These are phyloP conservation scores for Xylaria digitata DNA, from an alignment of 2,329 filamentous ascomycete species.

Conservation along the genomic window DNA sequence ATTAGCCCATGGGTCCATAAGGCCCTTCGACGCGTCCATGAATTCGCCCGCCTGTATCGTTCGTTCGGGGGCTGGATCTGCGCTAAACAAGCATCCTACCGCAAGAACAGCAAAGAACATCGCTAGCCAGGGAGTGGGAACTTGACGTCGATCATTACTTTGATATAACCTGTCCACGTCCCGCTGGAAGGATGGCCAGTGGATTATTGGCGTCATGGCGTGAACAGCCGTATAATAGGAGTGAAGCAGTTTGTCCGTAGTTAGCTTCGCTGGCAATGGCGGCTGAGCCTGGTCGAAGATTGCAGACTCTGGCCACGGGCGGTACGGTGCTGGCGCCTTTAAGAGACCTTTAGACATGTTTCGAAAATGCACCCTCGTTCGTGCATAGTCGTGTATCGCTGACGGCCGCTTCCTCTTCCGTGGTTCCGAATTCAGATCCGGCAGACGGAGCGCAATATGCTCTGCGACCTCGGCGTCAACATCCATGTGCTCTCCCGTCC, in stretches of 20 bases:
- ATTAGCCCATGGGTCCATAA: slow-evolving; percentile 85
- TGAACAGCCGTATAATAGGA: slow-evolving; percentile 83
- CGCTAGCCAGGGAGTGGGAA: slow-evolving; percentile 77
- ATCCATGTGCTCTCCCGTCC: slow-evolving; percentile 60
- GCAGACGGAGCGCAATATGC: slow-evolving; percentile 65
- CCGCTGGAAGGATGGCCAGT: slow-evolving; percentile 85
- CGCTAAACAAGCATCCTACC: slow-evolving; percentile 79
- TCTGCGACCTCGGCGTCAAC: slow-evolving; percentile 60
- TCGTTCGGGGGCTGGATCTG: slow-evolving; percentile 65
- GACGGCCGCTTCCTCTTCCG: slow-evolving; percentile 71
- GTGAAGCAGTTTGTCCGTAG: slow-evolving; percentile 77
- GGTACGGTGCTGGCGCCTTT: slow-evolving; percentile 78
- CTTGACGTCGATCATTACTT: slow-evolving; percentile 67
- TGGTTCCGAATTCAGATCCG: slow-evolving; percentile 73
- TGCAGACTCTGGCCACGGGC: slow-evolving; percentile 59
- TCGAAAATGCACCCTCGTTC: slow-evolving; percentile 77
- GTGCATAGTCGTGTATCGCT: slow-evolving; percentile 74
- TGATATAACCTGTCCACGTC: slow-evolving; percentile 83
- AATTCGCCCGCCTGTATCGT: slow-evolving; percentile 69
- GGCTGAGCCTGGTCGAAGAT: slow-evolving; percentile 67
- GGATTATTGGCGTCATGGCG: slow-evolving; percentile 83
- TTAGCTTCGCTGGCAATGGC: slow-evolving; percentile 74
- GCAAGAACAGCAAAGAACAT: slow-evolving; percentile 87
- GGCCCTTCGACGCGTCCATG: slow-evolving; percentile 75
- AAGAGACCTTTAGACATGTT: slow-evolving; percentile 82